A percentile compares a stretch with the other conserved stretches of the same genome.
Conservation (phyloP, 441 rosid genomes). For the Erodium moschatum region DNA sequence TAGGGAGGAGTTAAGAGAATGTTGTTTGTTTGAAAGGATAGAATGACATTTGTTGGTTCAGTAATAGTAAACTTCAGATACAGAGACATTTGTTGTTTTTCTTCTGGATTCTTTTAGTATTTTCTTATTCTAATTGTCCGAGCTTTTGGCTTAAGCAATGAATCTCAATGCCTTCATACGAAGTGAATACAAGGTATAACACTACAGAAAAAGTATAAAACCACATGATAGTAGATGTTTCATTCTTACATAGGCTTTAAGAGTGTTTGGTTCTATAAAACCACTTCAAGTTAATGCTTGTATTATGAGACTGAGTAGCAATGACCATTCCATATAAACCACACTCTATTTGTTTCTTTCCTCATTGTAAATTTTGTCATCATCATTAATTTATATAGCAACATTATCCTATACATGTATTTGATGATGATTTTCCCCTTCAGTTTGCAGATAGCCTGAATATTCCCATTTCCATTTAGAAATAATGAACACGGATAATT, state of each 20-base stretch:
- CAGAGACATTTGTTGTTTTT: not conserved
- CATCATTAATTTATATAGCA: not conserved
- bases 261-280: not conserved
- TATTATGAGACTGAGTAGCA: not conserved
- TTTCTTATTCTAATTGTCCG: not conserved
- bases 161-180: not conserved
- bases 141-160: not conserved
- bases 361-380: not conserved
- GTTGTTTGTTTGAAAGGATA: not conserved
- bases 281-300: not conserved
- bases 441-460: not conserved
- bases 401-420: not conserved
- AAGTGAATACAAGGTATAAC: not conserved
- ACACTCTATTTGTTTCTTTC: not conserved
- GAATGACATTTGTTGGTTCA: not conserved
- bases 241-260: not conserved
- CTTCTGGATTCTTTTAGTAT: not conserved
- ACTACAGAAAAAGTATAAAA: not conserved
- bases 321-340: not conserved
- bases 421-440: not conserved
- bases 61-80: not conserved
- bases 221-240: not conserved
- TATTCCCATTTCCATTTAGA: not conserved
- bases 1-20: not conserved
- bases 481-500: constrained; percentile 1